Evolutionary conservation across 495 filamentous ascomycete species (phyloP).

Genomic region (Talaromyces thailandensis): DNA sequence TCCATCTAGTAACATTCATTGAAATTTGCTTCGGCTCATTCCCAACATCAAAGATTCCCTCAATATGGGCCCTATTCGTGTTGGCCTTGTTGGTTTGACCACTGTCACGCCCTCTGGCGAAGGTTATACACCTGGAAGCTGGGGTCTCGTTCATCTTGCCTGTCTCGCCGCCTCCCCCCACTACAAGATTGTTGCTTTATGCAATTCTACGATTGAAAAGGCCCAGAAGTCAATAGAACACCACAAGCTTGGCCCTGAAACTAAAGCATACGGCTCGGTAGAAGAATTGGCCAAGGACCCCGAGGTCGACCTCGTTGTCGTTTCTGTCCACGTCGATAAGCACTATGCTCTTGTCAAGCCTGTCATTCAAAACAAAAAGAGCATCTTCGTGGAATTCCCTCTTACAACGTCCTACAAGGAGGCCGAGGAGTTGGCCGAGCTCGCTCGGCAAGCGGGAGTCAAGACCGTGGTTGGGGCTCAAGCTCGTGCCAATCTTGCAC

Average conservation of each 20-base stretch:
- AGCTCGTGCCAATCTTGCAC: constrained; percentile 28
- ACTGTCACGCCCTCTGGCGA: constrained; percentile 38
- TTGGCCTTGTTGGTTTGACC: constrained; percentile 49
- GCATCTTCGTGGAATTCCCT: constrained; percentile 50
- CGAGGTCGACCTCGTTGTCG: constrained; percentile 50
- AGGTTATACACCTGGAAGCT: constrained; percentile 41
- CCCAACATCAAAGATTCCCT: neutral
- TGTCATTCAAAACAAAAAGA: constrained; percentile 42
- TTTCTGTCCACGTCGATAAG: constrained; percentile 42
- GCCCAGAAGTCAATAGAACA: constrained; percentile 35
- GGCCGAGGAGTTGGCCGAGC: constrained; percentile 32
- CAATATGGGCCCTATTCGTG: constrained; percentile 40
- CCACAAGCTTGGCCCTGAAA: constrained; percentile 30
- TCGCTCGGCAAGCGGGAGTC: constrained; percentile 25
- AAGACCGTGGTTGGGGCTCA: constrained; percentile 33
- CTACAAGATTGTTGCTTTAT: constrained; percentile 49
- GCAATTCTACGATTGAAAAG: constrained; percentile 42
- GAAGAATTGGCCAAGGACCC: constrained; percentile 37
- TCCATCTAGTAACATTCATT: too few relatives aligned
- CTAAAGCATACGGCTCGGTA: constrained; percentile 41
- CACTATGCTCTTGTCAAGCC: constrained; percentile 36
- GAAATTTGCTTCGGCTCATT: neutral
- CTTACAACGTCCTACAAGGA: constrained; percentile 13
- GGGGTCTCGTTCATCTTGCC: constrained; percentile 25
- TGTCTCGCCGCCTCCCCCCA: constrained; percentile 21